Percentiles rank a stretch among this genome's conserved stretches.
phyloP scores from a whole-genome alignment of 2,329 filamentous ascomycete species.

The Bipolaris sorokiniana region DNA sequence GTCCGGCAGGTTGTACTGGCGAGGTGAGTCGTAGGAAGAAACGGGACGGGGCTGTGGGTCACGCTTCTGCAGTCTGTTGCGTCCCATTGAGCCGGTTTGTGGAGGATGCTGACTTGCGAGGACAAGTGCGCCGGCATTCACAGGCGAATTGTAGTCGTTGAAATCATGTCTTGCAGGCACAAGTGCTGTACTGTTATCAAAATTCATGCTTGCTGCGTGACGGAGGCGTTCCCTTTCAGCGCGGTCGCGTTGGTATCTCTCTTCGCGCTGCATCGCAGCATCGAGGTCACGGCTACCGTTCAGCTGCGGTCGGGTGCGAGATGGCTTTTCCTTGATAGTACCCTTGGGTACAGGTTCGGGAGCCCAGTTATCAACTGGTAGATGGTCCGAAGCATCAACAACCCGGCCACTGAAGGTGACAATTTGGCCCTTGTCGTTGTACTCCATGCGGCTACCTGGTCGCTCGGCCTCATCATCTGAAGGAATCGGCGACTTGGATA shows the following conservation, averaged over 20 bases:
- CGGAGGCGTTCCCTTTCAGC: slow-evolving; percentile 43
- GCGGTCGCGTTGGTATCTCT: slow-evolving; percentile 42
- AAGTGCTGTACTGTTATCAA: slow-evolving; percentile 39
- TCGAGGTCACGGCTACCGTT: slow-evolving; percentile 57
- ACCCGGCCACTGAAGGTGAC: slow-evolving; percentile 77
- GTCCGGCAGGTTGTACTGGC: slow-evolving; percentile 26
- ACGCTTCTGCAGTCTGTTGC: slow-evolving; percentile 41
- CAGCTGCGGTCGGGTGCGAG: slow-evolving; percentile 56
- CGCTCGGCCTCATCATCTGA: slow-evolving; percentile 35
- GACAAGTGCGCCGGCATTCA: slow-evolving; percentile 30
- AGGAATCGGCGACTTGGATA: slow-evolving; percentile 35
- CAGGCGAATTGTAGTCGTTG: slow-evolving; percentile 24
- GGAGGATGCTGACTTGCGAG: slow-evolving; percentile 30
- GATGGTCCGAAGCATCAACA: slow-evolving; percentile 79
- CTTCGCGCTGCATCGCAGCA: slow-evolving; percentile 41
- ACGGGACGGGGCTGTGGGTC: slow-evolving; percentile 27
- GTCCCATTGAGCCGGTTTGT: slow-evolving; percentile 23
- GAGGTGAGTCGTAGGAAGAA: slow-evolving; percentile 19
- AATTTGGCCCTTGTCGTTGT: slow-evolving; percentile 68
- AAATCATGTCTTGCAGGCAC: slow-evolving; percentile 39
- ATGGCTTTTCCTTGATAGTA: slow-evolving; percentile 48
- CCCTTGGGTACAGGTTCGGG: slow-evolving; percentile 73
- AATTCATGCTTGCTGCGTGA: slow-evolving; percentile 35
- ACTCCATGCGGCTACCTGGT: slow-evolving; percentile 49
- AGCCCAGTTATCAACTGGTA: slow-evolving; percentile 78